A percentile compares a stretch with the other conserved stretches of the same genome.
These are phyloP conservation scores for Thymus quinquecostatus DNA, from an alignment of 257 asterid genomes.

Conservation along the genomic window DNA sequence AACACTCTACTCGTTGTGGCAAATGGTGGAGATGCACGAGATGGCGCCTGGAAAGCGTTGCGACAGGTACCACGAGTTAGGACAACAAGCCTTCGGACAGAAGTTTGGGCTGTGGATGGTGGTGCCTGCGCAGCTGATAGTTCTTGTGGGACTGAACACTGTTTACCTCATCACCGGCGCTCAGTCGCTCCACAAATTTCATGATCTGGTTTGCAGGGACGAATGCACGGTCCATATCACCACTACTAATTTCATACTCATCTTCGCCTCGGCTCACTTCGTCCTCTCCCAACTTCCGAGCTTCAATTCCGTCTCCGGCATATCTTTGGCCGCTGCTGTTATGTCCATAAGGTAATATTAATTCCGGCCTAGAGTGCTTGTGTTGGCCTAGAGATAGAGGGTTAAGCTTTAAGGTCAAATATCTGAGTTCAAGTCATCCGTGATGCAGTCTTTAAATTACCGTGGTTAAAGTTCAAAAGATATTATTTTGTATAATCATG, in stretches of 20 bases:
- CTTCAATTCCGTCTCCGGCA: conserved; percentile 36
- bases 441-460: no score
- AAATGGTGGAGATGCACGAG: conserved; percentile 36
- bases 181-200: conserved; percentile 22
- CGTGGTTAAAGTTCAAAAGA: no score
- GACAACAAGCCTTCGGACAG: conserved; percentile 32
- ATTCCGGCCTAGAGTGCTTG: not conserved
- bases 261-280: conserved; percentile 37
- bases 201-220: conserved; percentile 12
- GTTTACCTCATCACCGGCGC: conserved; percentile 39
- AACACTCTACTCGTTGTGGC: not conserved
- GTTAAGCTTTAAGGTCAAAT: no score
- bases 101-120: conserved; percentile 36
- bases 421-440: no score
- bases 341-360: conserved; percentile 30
- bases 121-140: conserved; percentile 32
- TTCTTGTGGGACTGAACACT: conserved; percentile 34
- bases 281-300: conserved; percentile 37
- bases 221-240: conserved; percentile 9
- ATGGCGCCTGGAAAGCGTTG: conserved; percentile 28
- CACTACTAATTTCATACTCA: conserved; percentile 32
- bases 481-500: no score
- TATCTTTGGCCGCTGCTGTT: conserved; percentile 35
- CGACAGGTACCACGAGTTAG: conserved; percentile 37
- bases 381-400: no score